Base-by-base conservation (phyloP, 139 green algal species). In the Chlorella sp. region DNA sequence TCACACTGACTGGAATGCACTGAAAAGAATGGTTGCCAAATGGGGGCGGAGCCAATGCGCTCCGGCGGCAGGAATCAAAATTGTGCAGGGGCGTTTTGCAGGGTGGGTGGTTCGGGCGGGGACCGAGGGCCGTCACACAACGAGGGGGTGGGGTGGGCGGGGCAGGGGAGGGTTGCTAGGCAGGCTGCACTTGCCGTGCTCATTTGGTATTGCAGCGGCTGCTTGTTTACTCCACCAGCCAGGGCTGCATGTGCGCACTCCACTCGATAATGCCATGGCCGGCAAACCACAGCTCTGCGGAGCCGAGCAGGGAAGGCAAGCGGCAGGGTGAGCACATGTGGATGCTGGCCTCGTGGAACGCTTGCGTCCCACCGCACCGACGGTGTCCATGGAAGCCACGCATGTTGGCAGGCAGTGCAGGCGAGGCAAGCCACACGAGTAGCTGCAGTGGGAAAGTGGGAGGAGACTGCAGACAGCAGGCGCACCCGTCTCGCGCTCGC, bases 241-340 rank as follows among this genome's bases (percentile, higher is more conserved):
- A 98, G 28, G 93, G 92, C 30, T 54, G 62, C 74, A 96, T 87
- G 67, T 91, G 89, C 56, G 90, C 91, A 17, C 89, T 75, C 93
- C 94, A 98, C 14, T 84, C 81, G 8, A 91, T 76, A 2, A 95
- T 19, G 62, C 84, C 92, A 70, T 95, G 89, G 28, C 90, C 87
- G 41, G 88, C 85, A 90, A 98, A 98, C 95, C 95, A 98, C 44
- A 98, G 85, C 17, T 80, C 94, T 94, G 94, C 87, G 87, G 44
- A n/a, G n/a, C n/a, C n/a, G n/a, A n/a, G 38, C 17, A 60, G 26
- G 72, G 40, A 44, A 0, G 73, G 36, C 0, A 2, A 36, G 34
- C 14, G 70, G 20, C 30, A 56, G 16, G 51, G 20, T 24, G 1
- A 38, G 76, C 54, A 48, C 11, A 38, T 34, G 34, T 30, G 34